Conservation (phyloP, 441 rosid species). For the Daphne laureola region DNA sequence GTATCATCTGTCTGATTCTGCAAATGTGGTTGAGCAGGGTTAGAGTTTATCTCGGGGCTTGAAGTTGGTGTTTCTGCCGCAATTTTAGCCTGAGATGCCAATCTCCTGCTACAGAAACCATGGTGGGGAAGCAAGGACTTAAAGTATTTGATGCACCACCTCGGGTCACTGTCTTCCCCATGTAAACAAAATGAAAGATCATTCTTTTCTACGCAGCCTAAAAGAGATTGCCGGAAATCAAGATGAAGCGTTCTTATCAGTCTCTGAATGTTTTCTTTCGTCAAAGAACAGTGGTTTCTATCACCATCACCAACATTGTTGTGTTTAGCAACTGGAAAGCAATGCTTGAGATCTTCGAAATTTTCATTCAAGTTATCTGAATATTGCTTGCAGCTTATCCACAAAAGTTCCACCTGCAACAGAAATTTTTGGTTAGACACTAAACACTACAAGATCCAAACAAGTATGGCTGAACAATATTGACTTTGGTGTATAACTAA, state of each 20-base stretch:
- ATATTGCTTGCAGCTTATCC: constrained; percentile 11
- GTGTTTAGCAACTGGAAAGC: constrained; percentile 29
- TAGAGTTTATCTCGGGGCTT: not conserved
- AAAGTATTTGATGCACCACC: no score
- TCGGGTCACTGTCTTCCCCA: constrained; percentile 13
- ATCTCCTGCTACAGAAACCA: not conserved
- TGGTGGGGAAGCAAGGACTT: not conserved
- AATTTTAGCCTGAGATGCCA: constrained; percentile 8
- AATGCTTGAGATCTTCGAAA: constrained; percentile 29
- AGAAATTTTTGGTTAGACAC: constrained; percentile 3
- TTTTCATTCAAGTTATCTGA: constrained; percentile 4
- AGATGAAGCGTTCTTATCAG: constrained; percentile 33
- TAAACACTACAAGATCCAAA: not conserved
- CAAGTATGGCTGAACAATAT: not conserved
- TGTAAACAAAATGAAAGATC: constrained; percentile 25
- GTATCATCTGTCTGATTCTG: no score
- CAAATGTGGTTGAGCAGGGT: not conserved
- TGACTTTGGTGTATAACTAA: no score
- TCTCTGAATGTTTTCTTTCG: constrained; percentile 32
- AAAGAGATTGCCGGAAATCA: constrained; percentile 35
- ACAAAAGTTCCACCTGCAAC: constrained; percentile 17
- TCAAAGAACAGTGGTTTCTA: constrained; percentile 21
- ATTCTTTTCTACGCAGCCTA: constrained; percentile 51
- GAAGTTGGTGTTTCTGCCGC: not conserved
- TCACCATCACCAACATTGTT: constrained; percentile 11